A percentile compares a stretch with the other conserved stretches of the same genome.
phyloP scores from a whole-genome alignment of 192 early-diverging fungal genomes.

The Rhizoclosmatium sp. region DNA sequence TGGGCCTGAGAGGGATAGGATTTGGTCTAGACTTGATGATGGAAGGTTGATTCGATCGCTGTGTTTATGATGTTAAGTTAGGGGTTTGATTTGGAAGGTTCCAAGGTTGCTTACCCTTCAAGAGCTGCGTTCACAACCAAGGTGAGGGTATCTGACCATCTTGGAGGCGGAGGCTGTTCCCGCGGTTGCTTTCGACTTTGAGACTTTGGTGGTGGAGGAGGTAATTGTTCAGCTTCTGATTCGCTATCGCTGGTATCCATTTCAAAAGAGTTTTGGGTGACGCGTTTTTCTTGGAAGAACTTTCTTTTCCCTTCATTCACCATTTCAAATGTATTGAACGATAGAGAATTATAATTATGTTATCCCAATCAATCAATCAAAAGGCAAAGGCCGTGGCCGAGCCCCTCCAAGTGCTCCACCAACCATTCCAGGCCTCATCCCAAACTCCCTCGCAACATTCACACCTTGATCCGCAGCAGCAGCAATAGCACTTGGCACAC shows the following conservation, averaged over 20 bases:
- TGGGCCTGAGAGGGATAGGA: slow-evolving; percentile 11
- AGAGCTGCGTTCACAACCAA: not conserved
- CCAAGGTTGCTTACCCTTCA: not conserved
- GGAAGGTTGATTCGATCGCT: not conserved
- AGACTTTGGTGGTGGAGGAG: not conserved
- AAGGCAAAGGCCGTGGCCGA: slow-evolving; percentile 53
- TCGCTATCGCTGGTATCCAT: not conserved
- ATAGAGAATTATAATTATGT: not conserved
- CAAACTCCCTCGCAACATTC: slow-evolving; percentile 26
- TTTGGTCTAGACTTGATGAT: slow-evolving; percentile 4
- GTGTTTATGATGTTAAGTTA: no score
- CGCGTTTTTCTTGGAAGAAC: no score
- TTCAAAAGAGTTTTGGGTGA: not conserved
- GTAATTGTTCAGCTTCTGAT: not conserved
- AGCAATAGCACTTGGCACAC: slow-evolving; percentile 82
- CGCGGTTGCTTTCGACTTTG: not conserved
- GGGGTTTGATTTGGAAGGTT: no score
- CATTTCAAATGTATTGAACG: no score
- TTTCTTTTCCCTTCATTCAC: no score
- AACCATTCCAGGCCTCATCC: slow-evolving; percentile 5
- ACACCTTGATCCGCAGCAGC: slow-evolving; percentile 60
- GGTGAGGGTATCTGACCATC: not conserved
- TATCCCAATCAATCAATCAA: slow-evolving; percentile 47
- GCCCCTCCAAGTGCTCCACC: slow-evolving; percentile 15
- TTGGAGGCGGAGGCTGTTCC: not conserved